Base-by-base conservation (phyloP, 2,329 filamentous ascomycete genomes). In the Nigrospora oryzae region DNA sequence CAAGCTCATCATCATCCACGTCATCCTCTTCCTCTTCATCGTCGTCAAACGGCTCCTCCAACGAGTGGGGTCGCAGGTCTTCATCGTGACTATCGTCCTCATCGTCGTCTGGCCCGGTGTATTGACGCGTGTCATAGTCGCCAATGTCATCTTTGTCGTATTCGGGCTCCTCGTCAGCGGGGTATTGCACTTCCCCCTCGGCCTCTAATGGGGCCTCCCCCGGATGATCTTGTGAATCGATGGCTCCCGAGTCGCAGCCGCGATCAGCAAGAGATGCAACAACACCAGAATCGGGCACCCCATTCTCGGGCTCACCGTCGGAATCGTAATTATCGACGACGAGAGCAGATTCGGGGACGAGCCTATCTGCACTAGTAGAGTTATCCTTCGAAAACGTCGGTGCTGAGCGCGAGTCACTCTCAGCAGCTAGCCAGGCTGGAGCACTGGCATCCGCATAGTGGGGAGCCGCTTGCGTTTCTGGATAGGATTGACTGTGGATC, bases 41-140 rank as follows among this genome's bases (percentile, higher is more conserved):
- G 39, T 57, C 53, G 19, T 53, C 52, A 19, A 62, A 59, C 43
- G 59, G 57, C 13, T 56, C 53, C 34, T 63, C 58, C n/a, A 58
- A 38, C 11, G 40, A 28, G 31, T 49, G 56, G 19, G 53, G 43
- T 38, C 47, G 44, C 15, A 59, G 44, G 40, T 60, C 59, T 16
- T 59, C 54, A 30, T 62, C 59, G 38, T 57, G 51, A 36, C 54
- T 58, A 41, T 59, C 60, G 16, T 62, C 60, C 31, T 62, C 59
- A 34, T 63, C 60, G 33, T 62, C 59, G 39, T 54, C 53, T 36
- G 57, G 58, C 3, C 51, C 51, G 16, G 50, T 45, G 36, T 62
- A 61, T 43, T 56, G 58, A 19, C 56, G 51, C 11, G 54, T 57
- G 40, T 62, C 57, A 41, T 62, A 61, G 32, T 62, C 58, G 11